These are phyloP conservation scores for Tuber microsphaerosporum DNA, from an alignment of 495 filamentous ascomycete genomes.

Conservation along the genomic window DNA sequence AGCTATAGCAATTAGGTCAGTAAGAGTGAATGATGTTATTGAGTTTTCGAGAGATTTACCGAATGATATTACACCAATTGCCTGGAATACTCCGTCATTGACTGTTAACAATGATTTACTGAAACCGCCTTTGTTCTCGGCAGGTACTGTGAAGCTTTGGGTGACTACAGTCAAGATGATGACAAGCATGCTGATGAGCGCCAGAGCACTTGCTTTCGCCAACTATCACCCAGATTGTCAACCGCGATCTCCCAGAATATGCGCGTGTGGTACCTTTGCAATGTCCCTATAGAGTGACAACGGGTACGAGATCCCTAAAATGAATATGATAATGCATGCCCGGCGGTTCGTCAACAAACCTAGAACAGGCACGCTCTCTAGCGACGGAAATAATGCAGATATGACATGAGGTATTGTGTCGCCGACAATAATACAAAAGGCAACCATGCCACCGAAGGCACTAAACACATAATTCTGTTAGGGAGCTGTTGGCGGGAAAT, in stretches of 20 bases:
- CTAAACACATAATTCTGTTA: slow-evolving; percentile 36
- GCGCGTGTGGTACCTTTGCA: slow-evolving; percentile 61
- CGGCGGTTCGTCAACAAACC: slow-evolving; percentile 72
- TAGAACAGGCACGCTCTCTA: slow-evolving; percentile 65
- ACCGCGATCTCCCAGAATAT: background rate
- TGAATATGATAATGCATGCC: slow-evolving; percentile 77
- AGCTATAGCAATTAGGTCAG: slow-evolving; percentile 11
- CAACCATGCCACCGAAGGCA: slow-evolving; percentile 97
- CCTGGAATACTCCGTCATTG: slow-evolving; percentile 83
- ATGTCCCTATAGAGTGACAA: slow-evolving; percentile 91
- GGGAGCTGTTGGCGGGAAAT: slow-evolving; percentile 1
- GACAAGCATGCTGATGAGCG: slow-evolving; percentile 81
- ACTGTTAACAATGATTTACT: slow-evolving; percentile 59
- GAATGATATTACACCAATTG: slow-evolving; percentile 95
- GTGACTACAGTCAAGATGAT: slow-evolving; percentile 86
- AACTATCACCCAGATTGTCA: slow-evolving; percentile 51
- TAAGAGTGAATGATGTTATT: background rate
- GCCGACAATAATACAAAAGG: slow-evolving; percentile 93
- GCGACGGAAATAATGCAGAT: slow-evolving; percentile 67
- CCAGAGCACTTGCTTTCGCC: slow-evolving; percentile 87
- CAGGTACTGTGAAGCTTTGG: slow-evolving; percentile 66
- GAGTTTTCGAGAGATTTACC: slow-evolving; percentile 47
- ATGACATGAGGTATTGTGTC: slow-evolving; percentile 91
- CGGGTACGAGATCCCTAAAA: slow-evolving; percentile 80
- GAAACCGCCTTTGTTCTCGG: slow-evolving; percentile 62